phyloP scores from a whole-genome alignment of 2,329 filamentous ascomycete species.

The Fusarium sp. region DNA sequence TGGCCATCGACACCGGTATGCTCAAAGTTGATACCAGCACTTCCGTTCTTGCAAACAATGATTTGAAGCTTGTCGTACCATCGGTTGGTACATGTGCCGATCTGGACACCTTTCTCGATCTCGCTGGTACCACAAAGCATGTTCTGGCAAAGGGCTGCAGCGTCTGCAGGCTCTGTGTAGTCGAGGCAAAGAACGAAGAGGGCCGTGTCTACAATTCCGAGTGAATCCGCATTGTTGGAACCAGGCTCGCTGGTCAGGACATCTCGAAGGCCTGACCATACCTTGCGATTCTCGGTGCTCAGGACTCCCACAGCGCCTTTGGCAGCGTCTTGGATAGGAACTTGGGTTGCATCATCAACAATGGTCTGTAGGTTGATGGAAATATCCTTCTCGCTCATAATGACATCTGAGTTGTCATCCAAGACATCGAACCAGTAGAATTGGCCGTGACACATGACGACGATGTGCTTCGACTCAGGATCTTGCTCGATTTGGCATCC shows the following conservation, averaged over 20 bases:
- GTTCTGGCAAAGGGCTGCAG: conserved; percentile 90
- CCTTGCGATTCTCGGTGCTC: conserved; percentile 94
- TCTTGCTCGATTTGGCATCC: conserved; percentile 97
- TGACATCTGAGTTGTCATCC: conserved; percentile 91
- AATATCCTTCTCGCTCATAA: conserved; percentile 96
- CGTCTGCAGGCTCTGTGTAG: conserved; percentile 83
- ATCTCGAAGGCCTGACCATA: conserved; percentile 91
- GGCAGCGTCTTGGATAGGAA: conserved; percentile 91
- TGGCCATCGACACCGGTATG: conserved; percentile 98
- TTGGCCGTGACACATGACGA: conserved; percentile 92
- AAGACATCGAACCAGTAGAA: conserved; percentile 99
- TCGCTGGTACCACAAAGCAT: conserved; percentile 97
- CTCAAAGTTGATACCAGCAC: conserved; percentile 98
- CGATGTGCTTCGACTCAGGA: conserved; percentile 88
- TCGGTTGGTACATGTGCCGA: conserved; percentile 95
- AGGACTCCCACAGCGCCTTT: conserved; percentile 92
- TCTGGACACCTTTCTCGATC: conserved; percentile 91
- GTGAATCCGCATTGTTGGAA: conserved; percentile 94
- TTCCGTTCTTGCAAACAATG: conserved; percentile 98
- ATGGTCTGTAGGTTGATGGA: conserved; percentile 91
- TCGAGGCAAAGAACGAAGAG: conserved; percentile 93
- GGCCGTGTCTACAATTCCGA: conserved; percentile 94
- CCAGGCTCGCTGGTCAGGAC: conserved; percentile 84
- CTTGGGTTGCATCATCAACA: conserved; percentile 87
- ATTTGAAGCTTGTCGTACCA: conserved; percentile 99